These are phyloP conservation scores for Alternaria hordeiaustralica DNA, from an alignment of 2,329 filamentous ascomycete genomes.

Conservation along the genomic window DNA sequence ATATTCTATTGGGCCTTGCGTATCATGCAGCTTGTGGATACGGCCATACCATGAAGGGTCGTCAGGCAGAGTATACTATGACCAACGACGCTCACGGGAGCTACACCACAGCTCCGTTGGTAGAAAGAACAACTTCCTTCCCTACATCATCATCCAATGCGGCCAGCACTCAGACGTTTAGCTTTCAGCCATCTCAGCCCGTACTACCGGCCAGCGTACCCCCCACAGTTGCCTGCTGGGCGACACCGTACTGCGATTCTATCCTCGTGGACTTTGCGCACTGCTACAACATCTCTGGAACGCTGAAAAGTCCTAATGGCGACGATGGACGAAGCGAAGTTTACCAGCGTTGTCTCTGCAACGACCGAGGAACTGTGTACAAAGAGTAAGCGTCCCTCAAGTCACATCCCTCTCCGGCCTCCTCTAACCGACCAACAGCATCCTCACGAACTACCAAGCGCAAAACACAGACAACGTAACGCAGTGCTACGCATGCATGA, in stretches of 20 bases:
- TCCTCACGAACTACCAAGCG: background rate
- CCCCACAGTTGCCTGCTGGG: constrained; percentile 1
- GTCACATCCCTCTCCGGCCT: background rate
- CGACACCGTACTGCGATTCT: background rate
- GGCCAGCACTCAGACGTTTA: background rate
- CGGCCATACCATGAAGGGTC: background rate
- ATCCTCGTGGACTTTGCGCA: background rate
- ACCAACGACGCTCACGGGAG: background rate
- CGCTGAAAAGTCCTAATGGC: background rate
- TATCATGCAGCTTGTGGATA: background rate
- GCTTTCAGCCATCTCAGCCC: background rate
- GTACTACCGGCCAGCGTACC: background rate
- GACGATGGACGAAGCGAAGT: background rate
- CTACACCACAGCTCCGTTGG: background rate
- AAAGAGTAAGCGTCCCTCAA: background rate
- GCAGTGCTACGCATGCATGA: constrained; percentile 6
- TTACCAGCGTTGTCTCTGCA: background rate
- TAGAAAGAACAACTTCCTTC: background rate
- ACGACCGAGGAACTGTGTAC: background rate
- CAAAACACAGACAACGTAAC: background rate
- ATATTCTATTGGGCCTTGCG: background rate
- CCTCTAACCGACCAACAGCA: background rate
- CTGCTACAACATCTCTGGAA: background rate
- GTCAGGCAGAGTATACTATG: background rate
- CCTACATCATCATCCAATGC: background rate